Evolutionary conservation across 805 yeast genomes (phyloP), one percentile per base, ranked within the genome.

Genomic region (Schwanniomyces occidentalis): DNA sequence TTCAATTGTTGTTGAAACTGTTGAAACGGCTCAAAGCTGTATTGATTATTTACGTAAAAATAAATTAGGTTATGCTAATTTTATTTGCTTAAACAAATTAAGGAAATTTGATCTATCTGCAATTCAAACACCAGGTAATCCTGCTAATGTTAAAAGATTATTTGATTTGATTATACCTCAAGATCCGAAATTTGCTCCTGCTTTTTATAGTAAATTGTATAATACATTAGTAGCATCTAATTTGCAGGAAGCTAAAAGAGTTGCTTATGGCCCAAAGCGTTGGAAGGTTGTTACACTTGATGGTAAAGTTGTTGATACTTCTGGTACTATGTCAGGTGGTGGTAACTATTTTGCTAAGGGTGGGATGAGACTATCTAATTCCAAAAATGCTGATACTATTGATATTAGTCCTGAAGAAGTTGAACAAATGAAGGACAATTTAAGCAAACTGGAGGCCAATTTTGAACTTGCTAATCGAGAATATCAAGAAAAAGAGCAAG

Each of bases 251-350:
- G 99, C 99, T 1, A 84, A 87, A 44, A 64, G 73, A 25, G 93
- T 91, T 19, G 98, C 99, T 0, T 91, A 83, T 63, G 93, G 95
- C 1, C 60, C 71, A 3, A 78, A 70, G 46, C 69, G 98, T 49
- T 85, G 78, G 73, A 75, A 95, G 48, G 98, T 91, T 16, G 98
- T 95, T 0, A 89, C 98, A 0, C 57, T 89, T 6, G 95, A 86
- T 56, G 99, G 99, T 16, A 84, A 88, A 48, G 66, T 93, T 15
- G 91, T 93, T 37, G 97, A 90, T 50, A 79, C 82, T 10, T 85
- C 95, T 2, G 99, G 99, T 59, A 86, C 97, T 1, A 81, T 95
- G 82, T 80, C 95, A 30, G 99, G 99, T 49, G 99, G 99, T 62
- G 99, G 98, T 34, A 75, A 71, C 35, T 67, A 74, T 24, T 75